Conservation (phyloP, 2,329 filamentous ascomycete species). For the Trichoderma sp. region DNA sequence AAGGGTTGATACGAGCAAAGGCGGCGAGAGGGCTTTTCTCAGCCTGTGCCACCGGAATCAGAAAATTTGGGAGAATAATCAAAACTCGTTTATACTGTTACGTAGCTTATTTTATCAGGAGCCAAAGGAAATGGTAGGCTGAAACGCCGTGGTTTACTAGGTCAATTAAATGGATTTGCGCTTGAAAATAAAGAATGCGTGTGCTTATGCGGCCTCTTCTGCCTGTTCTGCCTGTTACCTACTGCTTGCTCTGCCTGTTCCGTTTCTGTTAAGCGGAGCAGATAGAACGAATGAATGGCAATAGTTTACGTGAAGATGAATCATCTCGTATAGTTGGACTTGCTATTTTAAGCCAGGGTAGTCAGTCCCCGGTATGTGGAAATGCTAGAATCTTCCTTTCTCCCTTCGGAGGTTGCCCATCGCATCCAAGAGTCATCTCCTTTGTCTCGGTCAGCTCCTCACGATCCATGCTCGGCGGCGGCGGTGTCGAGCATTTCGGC, state of each 20-base stretch:
- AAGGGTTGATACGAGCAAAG: constrained; percentile 9
- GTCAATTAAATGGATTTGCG: constrained; percentile 25
- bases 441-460: constrained; percentile 19
- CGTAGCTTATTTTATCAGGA: constrained; percentile 27
- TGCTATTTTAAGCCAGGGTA: not conserved
- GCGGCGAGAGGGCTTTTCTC: not conserved
- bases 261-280: not conserved
- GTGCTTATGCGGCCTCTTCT: not conserved
- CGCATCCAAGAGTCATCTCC: constrained; percentile 1
- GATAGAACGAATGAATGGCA: not conserved
- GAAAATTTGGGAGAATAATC: constrained; percentile 36
- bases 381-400: not conserved
- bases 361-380: not conserved
- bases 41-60: constrained; percentile 7
- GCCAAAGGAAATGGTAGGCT: constrained; percentile 25
- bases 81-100: constrained; percentile 36
- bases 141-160: constrained; percentile 26
- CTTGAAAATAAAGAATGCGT: not conserved
- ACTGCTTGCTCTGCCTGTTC: not conserved
- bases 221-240: not conserved
- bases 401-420: not conserved
- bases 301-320: not conserved
- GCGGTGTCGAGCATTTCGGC: not conserved
- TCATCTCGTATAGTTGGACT: not conserved
- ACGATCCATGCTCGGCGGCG: constrained; percentile 3